Evolutionary conservation across 768 basidiomycete genomes (phyloP), one percentile per base, ranked within the genome.

Genomic region (Steccherinum ochraceum): DNA sequence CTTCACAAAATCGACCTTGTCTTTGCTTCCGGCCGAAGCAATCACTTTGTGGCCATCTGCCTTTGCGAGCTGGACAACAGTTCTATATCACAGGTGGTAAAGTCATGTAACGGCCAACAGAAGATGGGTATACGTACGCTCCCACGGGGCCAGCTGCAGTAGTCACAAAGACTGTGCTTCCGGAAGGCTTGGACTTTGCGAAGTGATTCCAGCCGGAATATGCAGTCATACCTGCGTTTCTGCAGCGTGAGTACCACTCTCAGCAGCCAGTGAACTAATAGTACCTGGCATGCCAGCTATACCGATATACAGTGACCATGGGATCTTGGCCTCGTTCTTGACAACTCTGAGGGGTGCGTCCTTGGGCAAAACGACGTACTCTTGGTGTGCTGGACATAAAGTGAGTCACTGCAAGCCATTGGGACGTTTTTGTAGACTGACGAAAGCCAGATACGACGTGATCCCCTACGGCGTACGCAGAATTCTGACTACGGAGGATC

Each of bases 21-120:
- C 81, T 16, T 88, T 83, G 0, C 79, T 77, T 1, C 88, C 84
- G 0, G 84, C 81, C 0, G 81, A 84, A 0, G 77, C 83, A 46
- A 90, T 84, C 35, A 89, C 86, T 56, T 81, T 83, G 27, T 72
- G 54, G 0, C 76, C 76, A 0, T 67, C 62, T 1, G 55, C 56
- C 54, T 75, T 74, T 20, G 75, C 73, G n/a, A 76, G 56, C 59
- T 76, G 73, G 24, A 69, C 62, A 44, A 74, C 72, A 18, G 71
- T 23, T 11, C 30, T 35, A 16, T 16, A 35, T 7, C 16, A n/a
- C n/a, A n/a, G n/a, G n/a, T n/a, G n/a, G n/a, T n/a, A n/a, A n/a
- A n/a, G n/a, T n/a, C n/a, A n/a, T n/a, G n/a, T n/a, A n/a, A n/a
- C n/a, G n/a, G n/a, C n/a, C n/a, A n/a, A n/a, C n/a, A n/a, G n/a